Percentiles rank a stretch among this genome's conserved stretches.
Conservation (phyloP, 768 basidiomycete species). For the Agaricus subrufescens region DNA sequence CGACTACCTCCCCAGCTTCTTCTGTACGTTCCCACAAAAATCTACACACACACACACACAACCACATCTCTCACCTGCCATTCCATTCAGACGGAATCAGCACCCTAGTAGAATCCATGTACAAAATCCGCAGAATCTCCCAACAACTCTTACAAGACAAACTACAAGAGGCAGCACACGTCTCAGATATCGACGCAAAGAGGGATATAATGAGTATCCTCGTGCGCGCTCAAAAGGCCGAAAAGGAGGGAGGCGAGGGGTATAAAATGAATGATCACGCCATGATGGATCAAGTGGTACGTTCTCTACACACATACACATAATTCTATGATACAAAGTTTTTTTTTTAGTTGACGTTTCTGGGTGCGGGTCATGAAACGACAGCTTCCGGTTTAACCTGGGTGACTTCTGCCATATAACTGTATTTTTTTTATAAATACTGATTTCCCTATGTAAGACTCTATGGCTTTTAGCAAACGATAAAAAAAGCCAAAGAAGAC, state of each 20-base stretch:
- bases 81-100: background rate
- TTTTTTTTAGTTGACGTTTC: conserved; percentile 36
- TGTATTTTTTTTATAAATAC: background rate
- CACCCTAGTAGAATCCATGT: conserved; percentile 25
- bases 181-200: conserved; percentile 26
- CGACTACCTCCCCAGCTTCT: background rate
- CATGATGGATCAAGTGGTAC: conserved; percentile 37
- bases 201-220: conserved; percentile 37
- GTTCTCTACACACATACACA: background rate
- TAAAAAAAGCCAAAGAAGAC: conserved; percentile 39
- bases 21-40: conserved; percentile 11
- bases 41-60: too few relatives aligned
- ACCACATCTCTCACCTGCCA: too few relatives aligned
- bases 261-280: conserved; percentile 32
- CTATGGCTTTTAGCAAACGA: conserved; percentile 52
- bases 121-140: conserved; percentile 28
- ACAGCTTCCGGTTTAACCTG: conserved; percentile 46
- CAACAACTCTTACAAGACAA: conserved; percentile 27
- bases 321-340: too few relatives aligned
- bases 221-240: conserved; percentile 28
- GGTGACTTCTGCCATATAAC: conserved; percentile 20
- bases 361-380: conserved; percentile 43
- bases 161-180: conserved; percentile 21
- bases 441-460: conserved; percentile 24
- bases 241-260: conserved; percentile 17